Conservation (phyloP, 1,284 basidiomycete genomes). For the Filobasidium uniguttulatum region DNA sequence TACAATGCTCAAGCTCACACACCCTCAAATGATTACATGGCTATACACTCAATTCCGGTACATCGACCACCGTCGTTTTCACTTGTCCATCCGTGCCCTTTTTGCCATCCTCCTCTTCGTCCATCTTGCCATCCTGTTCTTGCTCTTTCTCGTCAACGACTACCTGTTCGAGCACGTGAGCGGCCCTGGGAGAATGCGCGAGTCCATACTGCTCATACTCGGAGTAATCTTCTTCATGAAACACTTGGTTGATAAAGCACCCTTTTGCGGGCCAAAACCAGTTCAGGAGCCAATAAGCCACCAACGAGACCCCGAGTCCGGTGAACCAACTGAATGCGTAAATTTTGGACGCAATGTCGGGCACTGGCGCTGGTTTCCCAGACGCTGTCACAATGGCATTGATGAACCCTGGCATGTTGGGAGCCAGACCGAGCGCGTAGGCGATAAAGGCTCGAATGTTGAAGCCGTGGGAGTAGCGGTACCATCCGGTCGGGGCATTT, state of each 20-base stretch:
- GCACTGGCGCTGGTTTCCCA: slow-evolving; percentile 29
- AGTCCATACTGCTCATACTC: slow-evolving; percentile 17
- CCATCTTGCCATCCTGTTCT: background rate
- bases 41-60: slow-evolving; percentile 6
- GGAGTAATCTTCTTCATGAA: slow-evolving; percentile 53
- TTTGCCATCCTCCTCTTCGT: slow-evolving; percentile 3
- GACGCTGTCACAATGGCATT: slow-evolving; percentile 3
- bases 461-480: slow-evolving; percentile 60
- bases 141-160: too few relatives aligned
- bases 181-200: slow-evolving; percentile 9
- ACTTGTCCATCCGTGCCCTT: background rate
- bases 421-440: slow-evolving; percentile 54
- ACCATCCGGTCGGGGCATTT: slow-evolving; percentile 48
- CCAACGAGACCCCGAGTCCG: slow-evolving; percentile 44
- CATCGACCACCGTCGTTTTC: slow-evolving; percentile 8
- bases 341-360: slow-evolving; percentile 19
- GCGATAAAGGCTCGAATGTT: slow-evolving; percentile 47
- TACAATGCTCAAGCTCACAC: too few relatives aligned
- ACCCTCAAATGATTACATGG: too few relatives aligned
- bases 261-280: slow-evolving; percentile 48
- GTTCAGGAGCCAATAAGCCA: slow-evolving; percentile 52
- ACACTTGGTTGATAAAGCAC: slow-evolving; percentile 44
- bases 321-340: slow-evolving; percentile 51
- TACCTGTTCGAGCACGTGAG: background rate
- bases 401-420: slow-evolving; percentile 54